Evolutionary conservation across 768 basidiomycete species (phyloP).

Genomic region (Termitomyces titanicus): DNA sequence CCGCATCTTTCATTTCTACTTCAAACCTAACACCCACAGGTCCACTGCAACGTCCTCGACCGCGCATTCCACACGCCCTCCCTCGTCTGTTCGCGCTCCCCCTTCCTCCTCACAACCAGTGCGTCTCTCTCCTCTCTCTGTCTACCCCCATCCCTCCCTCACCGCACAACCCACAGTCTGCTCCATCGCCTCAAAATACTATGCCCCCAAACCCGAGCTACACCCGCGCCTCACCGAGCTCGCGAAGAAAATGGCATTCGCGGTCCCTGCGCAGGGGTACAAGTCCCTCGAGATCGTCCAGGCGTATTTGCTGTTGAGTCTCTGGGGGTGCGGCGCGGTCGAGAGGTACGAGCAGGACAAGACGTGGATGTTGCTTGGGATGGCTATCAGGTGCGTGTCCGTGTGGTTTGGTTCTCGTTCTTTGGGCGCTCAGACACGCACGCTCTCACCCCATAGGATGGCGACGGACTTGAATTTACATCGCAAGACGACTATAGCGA

Average conservation of each 20-base stretch:
- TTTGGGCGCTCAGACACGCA: too few relatives aligned
- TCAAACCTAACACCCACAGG: constrained; percentile 35
- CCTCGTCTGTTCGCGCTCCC: constrained; percentile 89
- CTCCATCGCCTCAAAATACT: constrained; percentile 91
- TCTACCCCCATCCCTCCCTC: constrained; percentile 92
- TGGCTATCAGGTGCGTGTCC: constrained; percentile 76
- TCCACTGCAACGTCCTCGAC: constrained; percentile 80
- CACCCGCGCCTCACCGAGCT: constrained; percentile 77
- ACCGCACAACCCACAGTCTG: constrained; percentile 88
- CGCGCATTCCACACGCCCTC: constrained; percentile 91
- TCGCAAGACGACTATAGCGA: constrained; percentile 67
- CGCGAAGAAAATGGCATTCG: constrained; percentile 85
- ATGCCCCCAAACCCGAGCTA: constrained; percentile 76
- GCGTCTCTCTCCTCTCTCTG: constrained; percentile 49
- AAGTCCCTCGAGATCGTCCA: constrained; percentile 96
- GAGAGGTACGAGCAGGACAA: constrained; percentile 96
- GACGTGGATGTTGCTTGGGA: constrained; percentile 87
- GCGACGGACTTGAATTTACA: constrained; percentile 95
- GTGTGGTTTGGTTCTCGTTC: background rate
- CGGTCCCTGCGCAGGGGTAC: constrained; percentile 80
- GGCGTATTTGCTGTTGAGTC: constrained; percentile 82
- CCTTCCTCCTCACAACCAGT: constrained; percentile 94
- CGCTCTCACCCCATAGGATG: constrained; percentile 63
- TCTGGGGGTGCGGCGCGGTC: constrained; percentile 93
- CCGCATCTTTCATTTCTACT: background rate